A percentile compares a stretch with the other conserved stretches of the same genome.
These are phyloP conservation scores for Sporothrix luriei DNA, from an alignment of 2,329 filamentous ascomycete genomes.

Conservation along the genomic window DNA sequence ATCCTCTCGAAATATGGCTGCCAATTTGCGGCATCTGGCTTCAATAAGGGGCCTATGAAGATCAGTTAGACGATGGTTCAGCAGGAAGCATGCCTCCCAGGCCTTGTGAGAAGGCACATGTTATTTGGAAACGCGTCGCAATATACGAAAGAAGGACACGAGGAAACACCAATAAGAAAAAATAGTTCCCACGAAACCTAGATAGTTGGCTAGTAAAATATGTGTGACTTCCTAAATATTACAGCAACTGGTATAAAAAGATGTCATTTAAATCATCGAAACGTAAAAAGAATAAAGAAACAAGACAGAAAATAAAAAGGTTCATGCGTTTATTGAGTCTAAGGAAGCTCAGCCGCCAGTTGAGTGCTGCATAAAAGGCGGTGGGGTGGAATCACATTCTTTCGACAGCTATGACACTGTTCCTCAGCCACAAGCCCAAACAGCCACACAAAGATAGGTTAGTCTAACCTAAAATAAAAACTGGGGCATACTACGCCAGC, in stretches of 20 bases:
- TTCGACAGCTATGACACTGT: neutral
- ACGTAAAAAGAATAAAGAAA: neutral
- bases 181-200: conserved; percentile 15
- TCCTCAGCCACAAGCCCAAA: neutral
- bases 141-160: too few relatives aligned
- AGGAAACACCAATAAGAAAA: neutral
- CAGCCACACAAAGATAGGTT: neutral
- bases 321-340: neutral
- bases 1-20: neutral
- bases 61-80: neutral
- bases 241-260: neutral
- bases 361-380: too few relatives aligned
- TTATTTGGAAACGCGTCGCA: neutral
- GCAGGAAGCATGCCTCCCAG: neutral
- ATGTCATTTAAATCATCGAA: neutral
- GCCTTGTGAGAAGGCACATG: neutral
- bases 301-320: neutral
- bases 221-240: neutral
- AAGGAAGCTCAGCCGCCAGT: too few relatives aligned
- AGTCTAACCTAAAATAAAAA: neutral
- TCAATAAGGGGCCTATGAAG: neutral
- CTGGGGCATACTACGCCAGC: neutral
- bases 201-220: conserved; percentile 1
- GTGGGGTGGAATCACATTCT: neutral
- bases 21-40: too few relatives aligned